These are phyloP conservation scores for Coelastrella sp. DNA, from an alignment of 139 green algal species.

Conservation along the genomic window DNA sequence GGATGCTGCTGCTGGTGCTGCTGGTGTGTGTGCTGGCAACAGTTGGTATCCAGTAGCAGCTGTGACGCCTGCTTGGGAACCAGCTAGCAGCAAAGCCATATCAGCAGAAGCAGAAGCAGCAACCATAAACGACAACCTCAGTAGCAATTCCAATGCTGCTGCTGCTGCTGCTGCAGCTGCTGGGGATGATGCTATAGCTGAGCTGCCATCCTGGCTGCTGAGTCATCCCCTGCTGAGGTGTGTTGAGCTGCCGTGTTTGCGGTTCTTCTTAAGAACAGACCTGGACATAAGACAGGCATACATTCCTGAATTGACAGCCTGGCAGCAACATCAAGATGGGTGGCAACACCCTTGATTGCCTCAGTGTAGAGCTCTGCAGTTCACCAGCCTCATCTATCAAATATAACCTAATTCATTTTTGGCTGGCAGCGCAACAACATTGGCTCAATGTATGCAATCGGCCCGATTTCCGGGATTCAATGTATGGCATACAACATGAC, in stretches of 20 bases:
- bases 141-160: not conserved
- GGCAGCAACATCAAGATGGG: slow-evolving; percentile 26
- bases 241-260: not conserved
- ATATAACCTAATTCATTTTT: too few relatives aligned
- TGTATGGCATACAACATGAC: too few relatives aligned
- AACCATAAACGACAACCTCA: not conserved
- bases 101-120: not conserved
- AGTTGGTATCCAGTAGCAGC: not conserved
- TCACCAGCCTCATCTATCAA: too few relatives aligned
- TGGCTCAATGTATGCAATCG: too few relatives aligned
- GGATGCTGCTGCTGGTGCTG: not conserved
- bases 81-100: not conserved
- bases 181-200: not conserved
- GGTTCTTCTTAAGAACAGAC: not conserved
- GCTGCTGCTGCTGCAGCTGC: not conserved
- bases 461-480: too few relatives aligned
- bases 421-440: too few relatives aligned
- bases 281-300: not conserved
- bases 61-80: not conserved
- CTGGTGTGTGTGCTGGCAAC: not conserved
- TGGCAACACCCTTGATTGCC: too few relatives aligned
- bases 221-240: not conserved
- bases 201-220: slow-evolving; percentile 11
- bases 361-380: too few relatives aligned
- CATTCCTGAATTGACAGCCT: not conserved